Conservation (phyloP, 129 eudicot genomes). For the Calendula officinalis region DNA sequence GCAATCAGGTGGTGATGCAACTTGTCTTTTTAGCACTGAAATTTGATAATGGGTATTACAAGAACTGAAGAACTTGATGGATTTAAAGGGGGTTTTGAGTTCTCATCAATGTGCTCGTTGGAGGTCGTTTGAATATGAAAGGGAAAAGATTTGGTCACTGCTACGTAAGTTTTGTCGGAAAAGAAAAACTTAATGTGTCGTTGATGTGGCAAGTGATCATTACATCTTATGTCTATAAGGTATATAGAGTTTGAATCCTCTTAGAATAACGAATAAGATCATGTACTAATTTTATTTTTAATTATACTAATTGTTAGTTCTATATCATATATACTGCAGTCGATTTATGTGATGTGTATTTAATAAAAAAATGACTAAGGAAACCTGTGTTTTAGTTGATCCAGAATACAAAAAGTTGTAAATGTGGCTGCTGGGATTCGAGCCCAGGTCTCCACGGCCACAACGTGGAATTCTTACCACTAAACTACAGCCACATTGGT, state of each 20-base stretch:
- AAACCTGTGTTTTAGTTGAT: neutral
- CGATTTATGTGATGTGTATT: neutral
- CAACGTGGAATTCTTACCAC: constrained; percentile 99
- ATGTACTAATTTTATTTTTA: neutral
- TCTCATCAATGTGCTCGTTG: no score
- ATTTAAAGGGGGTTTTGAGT: constrained; percentile 53
- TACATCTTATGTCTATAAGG: no score
- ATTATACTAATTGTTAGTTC: neutral
- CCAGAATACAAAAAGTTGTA: neutral
- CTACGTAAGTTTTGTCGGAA: no score
- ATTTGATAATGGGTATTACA: constrained; percentile 70
- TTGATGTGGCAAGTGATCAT: no score
- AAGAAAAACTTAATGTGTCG: no score
- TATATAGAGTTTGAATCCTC: no score
- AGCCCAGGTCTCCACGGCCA: constrained; percentile 99
- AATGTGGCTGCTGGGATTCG: constrained; percentile 99
- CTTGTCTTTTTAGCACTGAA: constrained; percentile 55
- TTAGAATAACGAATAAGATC: neutral
- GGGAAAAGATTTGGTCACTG: no score
- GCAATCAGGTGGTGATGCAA: constrained; percentile 74
- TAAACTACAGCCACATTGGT: constrained; percentile 93
- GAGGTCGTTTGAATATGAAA: no score
- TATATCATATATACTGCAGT: neutral
- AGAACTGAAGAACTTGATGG: constrained; percentile 69
- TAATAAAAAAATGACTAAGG: neutral